Evolutionary conservation across 768 basidiomycete species (phyloP).

Genomic region (Leccinum subgranulosum): DNA sequence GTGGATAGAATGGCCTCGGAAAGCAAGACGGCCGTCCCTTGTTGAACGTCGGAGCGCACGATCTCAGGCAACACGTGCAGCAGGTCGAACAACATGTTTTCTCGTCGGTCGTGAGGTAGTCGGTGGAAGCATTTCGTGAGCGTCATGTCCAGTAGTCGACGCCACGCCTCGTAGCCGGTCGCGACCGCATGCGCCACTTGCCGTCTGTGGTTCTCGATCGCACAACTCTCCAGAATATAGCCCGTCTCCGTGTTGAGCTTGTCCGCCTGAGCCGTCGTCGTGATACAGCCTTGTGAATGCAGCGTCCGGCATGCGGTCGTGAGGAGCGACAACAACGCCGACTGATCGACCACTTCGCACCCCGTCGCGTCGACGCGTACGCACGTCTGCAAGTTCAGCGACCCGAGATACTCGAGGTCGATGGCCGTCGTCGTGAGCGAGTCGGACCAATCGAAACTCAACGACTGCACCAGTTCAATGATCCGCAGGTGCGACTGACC

Average conservation of each 20-base stretch:
- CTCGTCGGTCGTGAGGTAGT: constrained; percentile 76
- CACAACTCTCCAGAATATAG: constrained; percentile 81
- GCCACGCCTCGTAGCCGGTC: constrained; percentile 80
- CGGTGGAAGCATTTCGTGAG: constrained; percentile 85
- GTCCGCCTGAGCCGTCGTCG: constrained; percentile 58
- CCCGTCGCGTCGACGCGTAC: constrained; percentile 64
- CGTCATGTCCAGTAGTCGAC: constrained; percentile 77
- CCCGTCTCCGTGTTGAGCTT: constrained; percentile 65
- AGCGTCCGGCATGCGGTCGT: too few relatives aligned
- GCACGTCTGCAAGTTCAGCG: constrained; percentile 69
- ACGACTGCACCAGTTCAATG: constrained; percentile 83
- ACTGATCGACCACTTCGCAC: constrained; percentile 80
- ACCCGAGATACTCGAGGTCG: constrained; percentile 60
- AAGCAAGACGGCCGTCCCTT: constrained; percentile 75
- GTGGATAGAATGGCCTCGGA: constrained; percentile 80
- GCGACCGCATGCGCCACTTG: constrained; percentile 71
- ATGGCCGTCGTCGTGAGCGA: constrained; percentile 55
- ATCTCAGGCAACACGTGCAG: constrained; percentile 80
- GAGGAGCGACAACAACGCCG: constrained; percentile 66
- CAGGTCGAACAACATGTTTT: constrained; percentile 88
- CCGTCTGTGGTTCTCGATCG: constrained; percentile 84
- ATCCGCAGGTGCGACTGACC: constrained; percentile 83
- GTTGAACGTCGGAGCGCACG: constrained; percentile 58
- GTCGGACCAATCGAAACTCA: constrained; percentile 89
- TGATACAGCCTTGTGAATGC: too few relatives aligned